Base-by-base conservation (phyloP, 73 alveolate genomes). In the Paramecium sexaurelia region DNA sequence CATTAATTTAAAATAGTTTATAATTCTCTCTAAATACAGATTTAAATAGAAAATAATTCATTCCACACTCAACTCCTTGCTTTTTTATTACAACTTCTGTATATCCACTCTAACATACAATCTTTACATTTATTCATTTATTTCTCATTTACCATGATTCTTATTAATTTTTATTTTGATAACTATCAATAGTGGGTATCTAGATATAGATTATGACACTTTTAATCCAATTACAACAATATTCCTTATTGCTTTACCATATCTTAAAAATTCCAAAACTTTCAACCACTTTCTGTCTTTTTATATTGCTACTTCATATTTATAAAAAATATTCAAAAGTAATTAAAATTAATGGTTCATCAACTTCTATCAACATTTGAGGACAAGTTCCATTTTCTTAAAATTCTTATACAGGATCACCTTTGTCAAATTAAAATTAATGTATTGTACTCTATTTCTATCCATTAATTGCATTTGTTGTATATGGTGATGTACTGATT, bases 111-210 rank as follows among this genome's bases (percentile, higher is more conserved):
- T 29, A 51, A 3, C 67, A 26, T 17, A 51, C 17, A 51, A 51
- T 51, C 11, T 26, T n/a, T 22, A 51, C 67, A 51, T 51, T 17
- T 51, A 51, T 20, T 51, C 1, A 51, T 51, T 17, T 51, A 0
- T 17, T 51, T 51, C 67, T 51, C 67, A 6, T 17, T 51, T 29
- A 17, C 67, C 32, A 51, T 17, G 5, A 51, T 37, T 35, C 67
- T 51, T 4, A 51, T 51, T 51, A 51, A 51, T 51, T 51, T 51
- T 5, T 26, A n/a, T 26, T 51, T 20, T 73, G 35, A 73, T 29
- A 73, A 15, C 87, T 66, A 73, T 73, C 45, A 61, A 73, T 73
- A 29, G 15, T 32, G 1, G 87, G 87, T 66, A 73, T 73, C 32
- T 73, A 10, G 5, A 73, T 32, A 73, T 73, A 61, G 7, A 51